Evolutionary conservation across 306 rosid genomes (phyloP).

Genomic region (Phaseolus lunatus): DNA sequence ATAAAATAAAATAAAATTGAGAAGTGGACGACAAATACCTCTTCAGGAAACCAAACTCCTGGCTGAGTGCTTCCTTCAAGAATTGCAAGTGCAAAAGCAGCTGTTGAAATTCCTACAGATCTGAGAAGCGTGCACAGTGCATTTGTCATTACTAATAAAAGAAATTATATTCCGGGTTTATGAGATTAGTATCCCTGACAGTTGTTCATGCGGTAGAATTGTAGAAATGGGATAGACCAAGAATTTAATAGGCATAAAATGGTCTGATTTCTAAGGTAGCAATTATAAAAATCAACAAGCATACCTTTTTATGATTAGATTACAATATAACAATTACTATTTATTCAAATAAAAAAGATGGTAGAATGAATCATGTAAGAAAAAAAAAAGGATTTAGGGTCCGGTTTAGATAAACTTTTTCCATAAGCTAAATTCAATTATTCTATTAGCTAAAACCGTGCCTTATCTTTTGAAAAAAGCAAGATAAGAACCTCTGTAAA

Average conservation of each 20-base stretch:
- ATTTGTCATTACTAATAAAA: slow-evolving; percentile 26
- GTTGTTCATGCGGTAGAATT: not conserved
- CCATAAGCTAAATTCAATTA: no score
- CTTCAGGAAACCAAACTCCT: slow-evolving; percentile 99
- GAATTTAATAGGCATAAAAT: not conserved
- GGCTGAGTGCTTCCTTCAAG: slow-evolving; percentile 95
- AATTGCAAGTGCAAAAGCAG: slow-evolving; percentile 89
- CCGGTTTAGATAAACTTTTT: not conserved
- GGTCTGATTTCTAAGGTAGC: not conserved
- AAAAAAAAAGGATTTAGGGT: not conserved
- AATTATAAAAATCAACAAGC: not conserved
- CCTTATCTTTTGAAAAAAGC: not conserved
- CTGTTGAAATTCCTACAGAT: slow-evolving; percentile 76
- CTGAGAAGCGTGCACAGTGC: slow-evolving; percentile 51
- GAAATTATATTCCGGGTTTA: not conserved
- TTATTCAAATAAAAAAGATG: not conserved
- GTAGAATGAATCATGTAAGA: not conserved
- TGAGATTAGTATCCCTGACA: not conserved
- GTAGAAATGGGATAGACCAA: not conserved
- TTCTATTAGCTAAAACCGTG: not conserved
- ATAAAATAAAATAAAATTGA: not conserved
- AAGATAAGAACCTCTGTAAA: no score
- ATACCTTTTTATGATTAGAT: not conserved
- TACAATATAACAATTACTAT: no score
- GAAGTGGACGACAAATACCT: slow-evolving; percentile 56